Conservation (phyloP, 257 asterid species). For the Petrea volubilis region DNA sequence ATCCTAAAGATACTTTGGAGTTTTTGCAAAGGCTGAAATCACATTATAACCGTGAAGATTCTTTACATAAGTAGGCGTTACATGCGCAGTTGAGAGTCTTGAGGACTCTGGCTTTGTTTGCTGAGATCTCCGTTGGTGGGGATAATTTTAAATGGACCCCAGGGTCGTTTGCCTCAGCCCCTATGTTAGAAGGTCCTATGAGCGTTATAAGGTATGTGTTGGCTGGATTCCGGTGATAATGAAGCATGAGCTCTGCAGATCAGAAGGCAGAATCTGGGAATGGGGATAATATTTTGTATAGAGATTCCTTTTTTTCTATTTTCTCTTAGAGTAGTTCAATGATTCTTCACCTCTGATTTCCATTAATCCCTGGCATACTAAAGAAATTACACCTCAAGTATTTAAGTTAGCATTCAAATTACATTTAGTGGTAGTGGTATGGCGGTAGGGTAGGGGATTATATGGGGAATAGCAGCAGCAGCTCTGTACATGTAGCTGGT, state of each 20-base stretch:
- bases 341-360: not conserved
- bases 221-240: not conserved
- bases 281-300: not conserved
- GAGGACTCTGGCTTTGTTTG: not conserved
- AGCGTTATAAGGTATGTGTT: not conserved
- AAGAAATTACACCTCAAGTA: not conserved
- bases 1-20: constrained; percentile 80
- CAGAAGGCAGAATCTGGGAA: not conserved
- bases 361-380: not conserved
- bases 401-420: not conserved
- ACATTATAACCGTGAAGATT: constrained; percentile 35
- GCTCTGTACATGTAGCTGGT: not conserved
- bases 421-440: not conserved
- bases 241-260: not conserved
- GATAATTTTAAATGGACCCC: not conserved
- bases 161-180: not conserved
- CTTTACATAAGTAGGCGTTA: constrained; percentile 20
- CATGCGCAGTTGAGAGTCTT: not conserved
- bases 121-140: not conserved
- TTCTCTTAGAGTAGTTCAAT: not conserved
- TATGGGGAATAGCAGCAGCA: constrained; percentile 1
- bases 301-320: too few species aligned
- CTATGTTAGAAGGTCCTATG: not conserved
- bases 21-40: constrained; percentile 76
- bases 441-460: not conserved